Conservation (phyloP, 371 early-diverging fungal species). For the Mortierella sp. region DNA sequence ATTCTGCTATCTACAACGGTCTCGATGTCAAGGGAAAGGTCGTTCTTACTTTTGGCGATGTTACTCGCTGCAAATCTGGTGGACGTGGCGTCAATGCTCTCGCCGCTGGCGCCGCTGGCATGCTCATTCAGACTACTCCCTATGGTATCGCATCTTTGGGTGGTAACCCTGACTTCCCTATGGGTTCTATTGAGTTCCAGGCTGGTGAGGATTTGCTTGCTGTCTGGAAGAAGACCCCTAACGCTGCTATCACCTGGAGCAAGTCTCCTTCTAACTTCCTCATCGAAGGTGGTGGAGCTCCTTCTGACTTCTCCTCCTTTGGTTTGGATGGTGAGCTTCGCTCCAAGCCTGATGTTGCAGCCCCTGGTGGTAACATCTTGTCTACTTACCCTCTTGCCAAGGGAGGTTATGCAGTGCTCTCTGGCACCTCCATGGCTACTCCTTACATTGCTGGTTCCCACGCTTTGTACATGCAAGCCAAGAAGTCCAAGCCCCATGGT, state of each 20-base stretch:
- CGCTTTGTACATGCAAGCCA: constrained; percentile 69
- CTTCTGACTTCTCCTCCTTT: constrained; percentile 71
- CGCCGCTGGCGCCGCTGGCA: constrained; percentile 73
- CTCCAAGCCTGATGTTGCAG: constrained; percentile 78
- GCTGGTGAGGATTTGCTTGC: constrained; percentile 56
- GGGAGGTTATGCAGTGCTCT: constrained; percentile 68
- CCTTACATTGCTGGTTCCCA: constrained; percentile 80
- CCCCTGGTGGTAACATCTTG: constrained; percentile 81
- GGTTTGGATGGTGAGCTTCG: constrained; percentile 79
- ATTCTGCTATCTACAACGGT: constrained; percentile 27
- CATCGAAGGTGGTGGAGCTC: constrained; percentile 61
- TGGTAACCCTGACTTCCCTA: constrained; percentile 47
- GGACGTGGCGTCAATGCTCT: constrained; percentile 66
- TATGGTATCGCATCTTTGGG: constrained; percentile 54
- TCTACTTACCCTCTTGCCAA: constrained; percentile 71
- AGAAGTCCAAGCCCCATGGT: constrained; percentile 36
- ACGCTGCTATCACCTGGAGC: constrained; percentile 13
- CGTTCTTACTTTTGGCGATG: constrained; percentile 71
- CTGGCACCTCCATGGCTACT: constrained; percentile 82
- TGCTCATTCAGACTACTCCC: constrained; percentile 63
- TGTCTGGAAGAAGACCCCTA: constrained; percentile 16
- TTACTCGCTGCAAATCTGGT: constrained; percentile 61
- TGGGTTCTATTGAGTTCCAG: constrained; percentile 57
- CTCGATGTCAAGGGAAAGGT: constrained; percentile 63
- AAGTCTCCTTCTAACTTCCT: constrained; percentile 15